These are phyloP conservation scores for Fraxinus greggii DNA, from an alignment of 305 asterid species.

Conservation along the genomic window DNA sequence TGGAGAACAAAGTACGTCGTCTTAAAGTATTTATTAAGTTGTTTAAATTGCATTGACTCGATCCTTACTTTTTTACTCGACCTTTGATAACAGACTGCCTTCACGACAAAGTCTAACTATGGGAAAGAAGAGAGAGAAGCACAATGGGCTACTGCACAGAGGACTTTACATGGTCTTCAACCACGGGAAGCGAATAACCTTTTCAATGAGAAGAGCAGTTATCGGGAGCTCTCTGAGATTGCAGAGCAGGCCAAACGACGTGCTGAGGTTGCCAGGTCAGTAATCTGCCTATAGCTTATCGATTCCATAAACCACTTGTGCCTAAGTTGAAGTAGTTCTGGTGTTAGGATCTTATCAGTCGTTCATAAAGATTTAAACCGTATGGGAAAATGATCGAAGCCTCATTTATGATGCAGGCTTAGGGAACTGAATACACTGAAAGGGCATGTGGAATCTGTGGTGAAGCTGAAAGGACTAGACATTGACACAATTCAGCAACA, in stretches of 20 bases:
- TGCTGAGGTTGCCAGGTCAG: conserved; percentile 54
- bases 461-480: conserved; percentile 60
- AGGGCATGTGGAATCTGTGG: conserved; percentile 63
- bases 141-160: conserved; percentile 64
- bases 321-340: background rate
- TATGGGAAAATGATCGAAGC: background rate
- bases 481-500: conserved; percentile 58
- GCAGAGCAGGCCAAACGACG: conserved; percentile 62
- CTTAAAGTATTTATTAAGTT: background rate
- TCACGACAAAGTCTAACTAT: conserved; percentile 60
- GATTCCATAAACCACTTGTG: background rate
- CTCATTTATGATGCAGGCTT: conserved; percentile 33
- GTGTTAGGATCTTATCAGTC: background rate
- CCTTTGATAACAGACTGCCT: conserved; percentile 39
- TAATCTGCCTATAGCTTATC: background rate
- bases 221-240: conserved; percentile 54
- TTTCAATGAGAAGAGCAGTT: conserved; percentile 44
- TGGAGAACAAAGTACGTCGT: conserved; percentile 45
- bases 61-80: background rate
- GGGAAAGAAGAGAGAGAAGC: conserved; percentile 67
- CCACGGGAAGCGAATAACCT: conserved; percentile 46
- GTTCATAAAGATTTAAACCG: background rate
- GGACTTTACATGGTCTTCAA: conserved; percentile 62
- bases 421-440: conserved; percentile 57
- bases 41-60: background rate